Conservation (phyloP, 306 rosid species). For the Delonix regia region DNA sequence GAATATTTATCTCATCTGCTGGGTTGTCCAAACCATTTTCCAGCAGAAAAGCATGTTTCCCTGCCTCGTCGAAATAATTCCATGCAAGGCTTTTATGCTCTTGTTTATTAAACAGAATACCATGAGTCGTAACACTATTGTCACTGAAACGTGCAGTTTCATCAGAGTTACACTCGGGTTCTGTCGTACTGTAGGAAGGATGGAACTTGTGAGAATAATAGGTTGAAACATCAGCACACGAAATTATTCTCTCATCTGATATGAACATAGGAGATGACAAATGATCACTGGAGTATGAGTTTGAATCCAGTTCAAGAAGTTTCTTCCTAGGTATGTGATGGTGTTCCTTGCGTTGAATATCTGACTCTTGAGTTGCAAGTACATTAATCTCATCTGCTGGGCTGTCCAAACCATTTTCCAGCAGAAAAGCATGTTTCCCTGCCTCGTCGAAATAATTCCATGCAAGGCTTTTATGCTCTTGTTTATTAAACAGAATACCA, state of each 20-base stretch:
- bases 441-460: conserved; percentile 40
- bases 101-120: conserved; percentile 43
- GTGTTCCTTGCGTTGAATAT: conserved; percentile 46
- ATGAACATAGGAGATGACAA: conserved; percentile 41
- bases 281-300: conserved; percentile 38
- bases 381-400: conserved; percentile 32
- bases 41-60: conserved; percentile 45
- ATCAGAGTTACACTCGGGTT: conserved; percentile 42
- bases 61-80: conserved; percentile 43
- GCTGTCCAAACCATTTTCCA: conserved; percentile 48
- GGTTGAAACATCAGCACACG: conserved; percentile 28
- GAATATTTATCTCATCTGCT: conserved; percentile 32
- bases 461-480: conserved; percentile 36
- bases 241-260: conserved; percentile 39
- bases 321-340: conserved; percentile 39
- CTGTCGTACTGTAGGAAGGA: conserved; percentile 41
- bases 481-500: conserved; percentile 42
- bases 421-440: conserved; percentile 43
- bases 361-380: too few relatives aligned
- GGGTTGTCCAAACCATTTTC: conserved; percentile 46
- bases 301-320: conserved; percentile 46
- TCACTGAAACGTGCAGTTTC: conserved; percentile 39
- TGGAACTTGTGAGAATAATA: conserved; percentile 31
- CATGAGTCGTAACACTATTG: conserved; percentile 33
- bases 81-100: conserved; percentile 35